Evolutionary conservation across 768 basidiomycete species (phyloP).

Genomic region (Vararia minispora): DNA sequence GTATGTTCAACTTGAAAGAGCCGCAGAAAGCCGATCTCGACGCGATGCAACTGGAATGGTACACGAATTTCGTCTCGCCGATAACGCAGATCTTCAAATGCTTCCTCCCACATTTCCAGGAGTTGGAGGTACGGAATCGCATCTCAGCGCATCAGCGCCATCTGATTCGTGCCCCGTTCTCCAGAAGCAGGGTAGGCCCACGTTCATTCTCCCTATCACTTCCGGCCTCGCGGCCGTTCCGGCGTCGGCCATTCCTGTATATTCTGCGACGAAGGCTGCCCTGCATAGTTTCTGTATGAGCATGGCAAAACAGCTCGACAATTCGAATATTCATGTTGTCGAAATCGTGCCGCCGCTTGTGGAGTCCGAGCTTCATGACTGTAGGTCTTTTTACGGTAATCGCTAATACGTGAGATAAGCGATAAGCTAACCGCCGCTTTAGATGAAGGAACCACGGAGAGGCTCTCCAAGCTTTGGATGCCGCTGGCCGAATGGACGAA

Average conservation of each 20-base stretch:
- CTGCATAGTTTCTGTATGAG: conserved; percentile 40
- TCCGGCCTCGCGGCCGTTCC: conserved; percentile 42
- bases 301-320: conserved; percentile 33
- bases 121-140: conserved; percentile 32
- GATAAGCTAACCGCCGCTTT: neutral
- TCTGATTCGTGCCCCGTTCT: neutral
- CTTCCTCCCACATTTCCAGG: conserved; percentile 43
- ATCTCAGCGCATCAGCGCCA: neutral
- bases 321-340: conserved; percentile 39
- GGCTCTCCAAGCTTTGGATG: conserved; percentile 43
- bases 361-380: conserved; percentile 52
- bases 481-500: conserved; percentile 36
- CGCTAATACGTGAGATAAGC: neutral
- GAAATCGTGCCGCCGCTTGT: conserved; percentile 54
- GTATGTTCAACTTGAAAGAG: conserved; percentile 33
- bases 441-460: conserved; percentile 32
- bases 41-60: conserved; percentile 31
- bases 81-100: conserved; percentile 32
- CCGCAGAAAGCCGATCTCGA: conserved; percentile 30
- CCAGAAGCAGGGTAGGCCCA: conserved; percentile 33
- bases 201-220: conserved; percentile 39
- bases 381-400: conserved; percentile 21
- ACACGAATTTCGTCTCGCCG: conserved; percentile 42
- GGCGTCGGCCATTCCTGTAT: conserved; percentile 30
- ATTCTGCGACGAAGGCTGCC: conserved; percentile 49